phyloP scores from a whole-genome alignment of 2,329 filamentous ascomycete species.

The Juglanconis sp. region DNA sequence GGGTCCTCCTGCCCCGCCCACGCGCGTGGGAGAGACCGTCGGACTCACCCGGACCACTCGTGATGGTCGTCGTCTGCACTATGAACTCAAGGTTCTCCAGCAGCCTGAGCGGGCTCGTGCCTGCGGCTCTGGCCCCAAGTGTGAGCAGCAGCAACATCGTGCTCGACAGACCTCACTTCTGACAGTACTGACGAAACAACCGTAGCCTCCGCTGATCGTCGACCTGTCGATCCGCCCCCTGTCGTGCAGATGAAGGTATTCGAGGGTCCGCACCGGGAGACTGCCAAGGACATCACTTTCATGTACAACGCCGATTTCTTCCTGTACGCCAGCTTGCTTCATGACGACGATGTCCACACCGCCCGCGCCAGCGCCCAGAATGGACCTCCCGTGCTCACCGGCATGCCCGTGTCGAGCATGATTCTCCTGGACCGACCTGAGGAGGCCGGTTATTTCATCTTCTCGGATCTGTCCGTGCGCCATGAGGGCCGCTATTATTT shows the following conservation, averaged over 20 bases:
- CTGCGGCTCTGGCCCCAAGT: constrained; percentile 93
- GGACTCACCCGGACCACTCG: constrained; percentile 51
- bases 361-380: constrained; percentile 67
- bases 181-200: constrained; percentile 16
- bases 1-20: constrained; percentile 14
- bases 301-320: constrained; percentile 97
- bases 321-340: constrained; percentile 87
- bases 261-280: constrained; percentile 63
- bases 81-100: constrained; percentile 82
- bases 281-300: constrained; percentile 74
- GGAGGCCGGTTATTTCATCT: constrained; percentile 88
- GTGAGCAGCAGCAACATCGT: constrained; percentile 48
- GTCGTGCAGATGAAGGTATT: constrained; percentile 88
- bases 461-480: constrained; percentile 91
- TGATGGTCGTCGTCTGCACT: constrained; percentile 74
- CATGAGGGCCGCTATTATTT: constrained; percentile 93
- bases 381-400: constrained; percentile 81
- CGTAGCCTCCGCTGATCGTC: constrained; percentile 77
- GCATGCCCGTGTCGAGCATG: constrained; percentile 92
- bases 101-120: constrained; percentile 92
- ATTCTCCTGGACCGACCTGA: constrained; percentile 87
- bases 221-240: constrained; percentile 89
- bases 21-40: constrained; percentile 13
- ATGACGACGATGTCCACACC: constrained; percentile 77
- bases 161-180: constrained; percentile 5